These are phyloP conservation scores for Cnidoscolus chayamansa DNA, from an alignment of 441 rosid species.

Conservation along the genomic window DNA sequence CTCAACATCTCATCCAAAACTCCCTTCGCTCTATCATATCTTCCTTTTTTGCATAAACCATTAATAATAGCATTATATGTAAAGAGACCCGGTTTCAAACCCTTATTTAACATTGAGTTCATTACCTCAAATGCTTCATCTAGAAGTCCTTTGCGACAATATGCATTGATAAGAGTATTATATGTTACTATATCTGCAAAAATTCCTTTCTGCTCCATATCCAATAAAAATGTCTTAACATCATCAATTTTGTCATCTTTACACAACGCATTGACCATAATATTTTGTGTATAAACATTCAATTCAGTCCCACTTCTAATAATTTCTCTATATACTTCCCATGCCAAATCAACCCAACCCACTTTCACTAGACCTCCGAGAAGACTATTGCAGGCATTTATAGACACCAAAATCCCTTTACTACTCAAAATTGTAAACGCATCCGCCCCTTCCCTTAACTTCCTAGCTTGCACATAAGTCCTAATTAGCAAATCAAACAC, in stretches of 20 bases:
- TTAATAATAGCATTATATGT: slow-evolving; percentile 65
- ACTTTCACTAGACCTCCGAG: slow-evolving; percentile 75
- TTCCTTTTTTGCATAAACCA: slow-evolving; percentile 58
- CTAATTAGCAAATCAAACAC: slow-evolving; percentile 72
- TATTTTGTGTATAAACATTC: slow-evolving; percentile 69
- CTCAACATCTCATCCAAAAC: slow-evolving; percentile 55
- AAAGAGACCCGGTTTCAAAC: slow-evolving; percentile 59
- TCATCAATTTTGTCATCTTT: slow-evolving; percentile 56
- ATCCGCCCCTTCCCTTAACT: slow-evolving; percentile 66
- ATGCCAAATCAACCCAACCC: slow-evolving; percentile 70
- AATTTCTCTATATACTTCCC: slow-evolving; percentile 61
- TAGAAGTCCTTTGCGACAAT: slow-evolving; percentile 57
- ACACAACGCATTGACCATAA: slow-evolving; percentile 83
- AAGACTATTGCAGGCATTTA: slow-evolving; percentile 76
- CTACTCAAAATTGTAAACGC: slow-evolving; percentile 47
- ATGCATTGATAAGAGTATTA: slow-evolving; percentile 62
- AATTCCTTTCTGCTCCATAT: slow-evolving; percentile 58
- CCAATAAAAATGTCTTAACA: slow-evolving; percentile 41
- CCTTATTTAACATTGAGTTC: slow-evolving; percentile 53
- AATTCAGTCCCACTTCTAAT: slow-evolving; percentile 39
- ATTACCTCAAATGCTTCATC: slow-evolving; percentile 64
- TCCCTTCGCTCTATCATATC: slow-evolving; percentile 51
- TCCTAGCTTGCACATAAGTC: slow-evolving; percentile 75
- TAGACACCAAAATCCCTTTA: slow-evolving; percentile 48
- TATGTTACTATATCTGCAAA: slow-evolving; percentile 62